Percentiles rank a stretch among this genome's conserved stretches.
Conservation (phyloP, 2,329 filamentous ascomycete species). For the Cordyceps fumosorosea region DNA sequence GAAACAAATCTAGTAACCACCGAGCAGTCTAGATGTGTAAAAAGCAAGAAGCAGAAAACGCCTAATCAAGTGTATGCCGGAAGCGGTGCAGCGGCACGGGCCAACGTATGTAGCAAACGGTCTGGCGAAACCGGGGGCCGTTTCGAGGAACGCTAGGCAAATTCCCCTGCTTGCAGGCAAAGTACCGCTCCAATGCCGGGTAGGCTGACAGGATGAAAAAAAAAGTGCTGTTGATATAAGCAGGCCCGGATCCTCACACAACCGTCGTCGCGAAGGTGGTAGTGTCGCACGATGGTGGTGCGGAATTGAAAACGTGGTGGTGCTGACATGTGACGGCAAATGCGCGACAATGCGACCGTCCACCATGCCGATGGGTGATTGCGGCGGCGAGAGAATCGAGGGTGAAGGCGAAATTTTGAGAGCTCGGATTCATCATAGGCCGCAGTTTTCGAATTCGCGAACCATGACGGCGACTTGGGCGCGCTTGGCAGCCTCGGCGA, state of each 20-base stretch:
- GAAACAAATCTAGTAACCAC: not conserved
- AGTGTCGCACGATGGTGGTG: not conserved
- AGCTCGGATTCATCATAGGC: constrained; percentile 34
- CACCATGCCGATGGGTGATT: no score
- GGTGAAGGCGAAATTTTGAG: not conserved
- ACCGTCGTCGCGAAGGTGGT: not conserved
- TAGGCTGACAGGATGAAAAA: not conserved
- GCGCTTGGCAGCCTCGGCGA: constrained; percentile 88
- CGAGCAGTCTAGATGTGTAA: not conserved
- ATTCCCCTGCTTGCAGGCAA: not conserved
- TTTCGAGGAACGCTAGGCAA: not conserved
- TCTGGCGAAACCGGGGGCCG: not conserved
- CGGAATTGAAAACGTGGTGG: not conserved
- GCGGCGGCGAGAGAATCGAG: not conserved
- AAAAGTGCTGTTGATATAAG: not conserved
- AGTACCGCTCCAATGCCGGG: not conserved
- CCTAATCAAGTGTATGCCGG: constrained; percentile 1
- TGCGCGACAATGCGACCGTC: not conserved
- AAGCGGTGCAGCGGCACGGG: not conserved
- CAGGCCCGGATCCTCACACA: not conserved
- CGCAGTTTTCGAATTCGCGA: constrained; percentile 74
- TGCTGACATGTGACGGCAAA: constrained; percentile 1
- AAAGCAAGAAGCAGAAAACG: not conserved
- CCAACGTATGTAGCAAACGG: not conserved
- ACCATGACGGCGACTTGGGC: constrained; percentile 86